These are phyloP conservation scores for Lecanicillium sp. DNA, from an alignment of 2,329 filamentous ascomycete species.

Conservation along the genomic window DNA sequence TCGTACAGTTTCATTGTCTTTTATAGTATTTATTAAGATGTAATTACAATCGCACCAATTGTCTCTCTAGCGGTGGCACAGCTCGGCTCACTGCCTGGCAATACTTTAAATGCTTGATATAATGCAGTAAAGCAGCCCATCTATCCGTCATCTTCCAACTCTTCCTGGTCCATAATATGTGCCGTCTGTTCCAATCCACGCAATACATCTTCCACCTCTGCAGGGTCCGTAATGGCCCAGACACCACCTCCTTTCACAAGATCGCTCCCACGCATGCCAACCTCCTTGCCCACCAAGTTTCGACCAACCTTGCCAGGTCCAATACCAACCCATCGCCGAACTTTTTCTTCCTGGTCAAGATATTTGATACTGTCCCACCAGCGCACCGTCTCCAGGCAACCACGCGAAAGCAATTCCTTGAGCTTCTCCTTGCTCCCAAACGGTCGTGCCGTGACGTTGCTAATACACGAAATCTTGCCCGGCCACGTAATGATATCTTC, in stretches of 20 bases:
- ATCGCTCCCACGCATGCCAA: conserved; percentile 74
- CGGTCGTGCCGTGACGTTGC: conserved; percentile 76
- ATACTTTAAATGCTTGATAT: too few species aligned
- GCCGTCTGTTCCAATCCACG: conserved; percentile 58
- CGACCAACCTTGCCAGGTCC: conserved; percentile 89
- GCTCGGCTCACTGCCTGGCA: too few species aligned
- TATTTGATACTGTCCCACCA: conserved; percentile 96
- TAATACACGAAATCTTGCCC: conserved; percentile 66
- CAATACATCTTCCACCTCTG: conserved; percentile 62
- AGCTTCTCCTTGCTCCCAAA: conserved; percentile 67
- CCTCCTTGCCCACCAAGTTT: conserved; percentile 91
- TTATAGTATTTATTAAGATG: too few species aligned
- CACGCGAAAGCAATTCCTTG: conserved; percentile 68
- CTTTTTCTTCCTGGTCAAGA: conserved; percentile 72
- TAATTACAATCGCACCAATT: too few species aligned
- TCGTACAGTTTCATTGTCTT: too few species aligned
- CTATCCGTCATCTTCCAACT: conserved; percentile 15
- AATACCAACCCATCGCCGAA: conserved; percentile 82
- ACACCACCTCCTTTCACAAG: conserved; percentile 81
- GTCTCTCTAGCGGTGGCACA: too few species aligned
- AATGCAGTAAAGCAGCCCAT: too few species aligned
- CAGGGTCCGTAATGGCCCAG: conserved; percentile 81
- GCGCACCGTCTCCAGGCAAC: conserved; percentile 82
- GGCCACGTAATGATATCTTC: conserved; percentile 68
- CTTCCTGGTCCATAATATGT: conserved; percentile 39